Percentiles rank a stretch among this genome's conserved stretches.
Evolutionary conservation across 2,329 filamentous ascomycete species (phyloP).

Genomic region (Xylaria sp.): DNA sequence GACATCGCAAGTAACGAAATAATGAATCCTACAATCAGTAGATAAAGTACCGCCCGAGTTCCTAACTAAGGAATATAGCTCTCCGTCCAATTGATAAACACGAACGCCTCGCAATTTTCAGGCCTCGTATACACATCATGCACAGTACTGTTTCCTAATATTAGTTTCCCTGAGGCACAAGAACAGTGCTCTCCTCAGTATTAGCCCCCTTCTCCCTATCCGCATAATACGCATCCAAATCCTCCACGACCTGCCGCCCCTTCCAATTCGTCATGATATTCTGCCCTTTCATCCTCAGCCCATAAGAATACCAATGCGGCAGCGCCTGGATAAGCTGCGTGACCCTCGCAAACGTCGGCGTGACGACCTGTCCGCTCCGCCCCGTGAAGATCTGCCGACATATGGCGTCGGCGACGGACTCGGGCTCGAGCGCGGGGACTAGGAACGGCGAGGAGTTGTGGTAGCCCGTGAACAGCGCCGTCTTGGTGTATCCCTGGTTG

Average conservation of each 20-base stretch:
- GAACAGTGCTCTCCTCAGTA: conserved; percentile 29
- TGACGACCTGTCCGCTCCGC: conserved; percentile 65
- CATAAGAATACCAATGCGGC: conserved; percentile 72
- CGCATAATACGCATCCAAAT: conserved; percentile 56
- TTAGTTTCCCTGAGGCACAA: conserved; percentile 20
- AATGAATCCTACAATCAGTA: too few species aligned
- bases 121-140: not conserved
- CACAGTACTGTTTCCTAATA: not conserved
- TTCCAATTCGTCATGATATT: conserved; percentile 57
- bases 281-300: conserved; percentile 57
- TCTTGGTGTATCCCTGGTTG: conserved; percentile 72
- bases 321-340: conserved; percentile 60
- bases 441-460: conserved; percentile 62
- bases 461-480: conserved; percentile 68
- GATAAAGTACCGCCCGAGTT: too few species aligned
- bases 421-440: conserved; percentile 65
- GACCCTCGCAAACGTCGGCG: conserved; percentile 59
- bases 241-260: conserved; percentile 60
- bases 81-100: not conserved
- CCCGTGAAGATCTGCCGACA: conserved; percentile 69
- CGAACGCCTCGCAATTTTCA: not conserved
- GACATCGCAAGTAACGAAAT: too few species aligned
- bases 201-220: conserved; percentile 32
- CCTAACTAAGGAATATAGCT: not conserved
- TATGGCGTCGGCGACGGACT: conserved; percentile 72